phyloP scores from a whole-genome alignment of 1,284 basidiomycete species.

The Pseudozyma hubeiensis region DNA sequence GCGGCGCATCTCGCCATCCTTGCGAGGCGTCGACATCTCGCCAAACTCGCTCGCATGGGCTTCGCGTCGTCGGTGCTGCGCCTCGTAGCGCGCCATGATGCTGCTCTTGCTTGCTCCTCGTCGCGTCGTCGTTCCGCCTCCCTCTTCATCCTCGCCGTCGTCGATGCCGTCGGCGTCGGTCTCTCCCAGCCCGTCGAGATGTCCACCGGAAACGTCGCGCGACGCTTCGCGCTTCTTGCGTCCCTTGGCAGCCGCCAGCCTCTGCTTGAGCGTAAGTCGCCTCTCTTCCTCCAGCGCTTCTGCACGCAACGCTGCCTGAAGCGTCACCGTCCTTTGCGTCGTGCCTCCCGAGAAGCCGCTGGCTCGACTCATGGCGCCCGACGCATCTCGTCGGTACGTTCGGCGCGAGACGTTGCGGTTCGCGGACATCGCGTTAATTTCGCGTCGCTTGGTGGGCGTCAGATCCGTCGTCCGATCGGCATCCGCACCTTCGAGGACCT shows the following conservation, averaged over 20 bases:
- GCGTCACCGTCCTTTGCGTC: constrained; percentile 47
- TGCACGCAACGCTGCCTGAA: constrained; percentile 55
- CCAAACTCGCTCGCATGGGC: constrained; percentile 43
- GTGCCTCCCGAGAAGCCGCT: constrained; percentile 41
- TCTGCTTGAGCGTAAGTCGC: constrained; percentile 41
- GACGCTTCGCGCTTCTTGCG: constrained; percentile 36
- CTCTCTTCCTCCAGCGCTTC: constrained; percentile 62
- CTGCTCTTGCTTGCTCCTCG: constrained; percentile 14
- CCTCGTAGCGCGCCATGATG: constrained; percentile 53
- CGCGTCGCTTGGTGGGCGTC: constrained; percentile 18
- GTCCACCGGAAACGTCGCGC: constrained; percentile 15
- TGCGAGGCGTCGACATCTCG: constrained; percentile 13
- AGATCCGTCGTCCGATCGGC: background rate
- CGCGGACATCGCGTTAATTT: constrained; percentile 8
- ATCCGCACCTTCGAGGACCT: background rate
- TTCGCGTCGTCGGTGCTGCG: constrained; percentile 23
- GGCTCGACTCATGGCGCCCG: constrained; percentile 38
- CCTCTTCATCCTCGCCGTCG: constrained; percentile 11
- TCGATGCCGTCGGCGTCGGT: constrained; percentile 19
- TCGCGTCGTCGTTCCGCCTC: background rate
- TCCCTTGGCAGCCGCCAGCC: constrained; percentile 20
- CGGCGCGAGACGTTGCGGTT: constrained; percentile 25
- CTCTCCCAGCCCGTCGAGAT: constrained; percentile 26
- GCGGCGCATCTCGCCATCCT: constrained; percentile 12
- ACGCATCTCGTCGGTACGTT: constrained; percentile 37